These are phyloP conservation scores for Madurella mycetomatis DNA, from an alignment of 2,329 filamentous ascomycete species.

Conservation along the genomic window DNA sequence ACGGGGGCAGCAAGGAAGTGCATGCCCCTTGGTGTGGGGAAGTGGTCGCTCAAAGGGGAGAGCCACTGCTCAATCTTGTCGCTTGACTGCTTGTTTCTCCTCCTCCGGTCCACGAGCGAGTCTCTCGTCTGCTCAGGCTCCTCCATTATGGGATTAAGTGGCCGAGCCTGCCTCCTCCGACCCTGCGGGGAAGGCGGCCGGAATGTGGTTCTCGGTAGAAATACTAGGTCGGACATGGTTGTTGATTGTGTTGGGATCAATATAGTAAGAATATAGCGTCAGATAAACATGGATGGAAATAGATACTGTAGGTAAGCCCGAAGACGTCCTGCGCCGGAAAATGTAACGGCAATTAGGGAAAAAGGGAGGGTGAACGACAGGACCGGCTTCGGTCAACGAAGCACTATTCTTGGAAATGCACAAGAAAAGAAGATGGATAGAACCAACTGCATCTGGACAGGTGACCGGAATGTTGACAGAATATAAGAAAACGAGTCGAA, in stretches of 20 bases:
- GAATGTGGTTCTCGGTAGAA: conserved; percentile 40
- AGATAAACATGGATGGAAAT: conserved; percentile 28
- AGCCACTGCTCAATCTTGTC: conserved; percentile 56
- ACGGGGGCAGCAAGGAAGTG: conserved; percentile 61
- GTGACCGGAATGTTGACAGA: conserved; percentile 22
- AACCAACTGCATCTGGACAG: conserved; percentile 27
- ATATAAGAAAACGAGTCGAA: conserved; percentile 18
- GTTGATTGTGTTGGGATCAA: conserved; percentile 29
- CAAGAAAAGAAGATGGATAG: conserved; percentile 31
- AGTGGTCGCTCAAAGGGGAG: conserved; percentile 59
- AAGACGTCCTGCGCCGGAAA: conserved; percentile 32
- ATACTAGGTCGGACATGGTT: conserved; percentile 47
- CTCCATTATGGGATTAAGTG: conserved; percentile 64
- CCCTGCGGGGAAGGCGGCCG: conserved; percentile 50
- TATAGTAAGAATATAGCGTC: conserved; percentile 16
- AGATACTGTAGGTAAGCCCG: conserved; percentile 24
- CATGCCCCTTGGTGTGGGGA: conserved; percentile 66
- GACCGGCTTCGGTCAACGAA: conserved; percentile 46
- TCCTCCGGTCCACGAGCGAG: conserved; percentile 26
- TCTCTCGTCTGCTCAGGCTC: conserved; percentile 38
- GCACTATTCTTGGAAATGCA: conserved; percentile 31
- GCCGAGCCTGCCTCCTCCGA: conserved; percentile 45
- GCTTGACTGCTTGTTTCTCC: conserved; percentile 34
- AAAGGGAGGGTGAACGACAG: conserved; percentile 35
- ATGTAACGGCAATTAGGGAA: conserved; percentile 28